Percentiles rank a stretch among this genome's conserved stretches.
These are phyloP conservation scores for Lentinula edodes DNA, from an alignment of 768 basidiomycete species.

Conservation along the genomic window DNA sequence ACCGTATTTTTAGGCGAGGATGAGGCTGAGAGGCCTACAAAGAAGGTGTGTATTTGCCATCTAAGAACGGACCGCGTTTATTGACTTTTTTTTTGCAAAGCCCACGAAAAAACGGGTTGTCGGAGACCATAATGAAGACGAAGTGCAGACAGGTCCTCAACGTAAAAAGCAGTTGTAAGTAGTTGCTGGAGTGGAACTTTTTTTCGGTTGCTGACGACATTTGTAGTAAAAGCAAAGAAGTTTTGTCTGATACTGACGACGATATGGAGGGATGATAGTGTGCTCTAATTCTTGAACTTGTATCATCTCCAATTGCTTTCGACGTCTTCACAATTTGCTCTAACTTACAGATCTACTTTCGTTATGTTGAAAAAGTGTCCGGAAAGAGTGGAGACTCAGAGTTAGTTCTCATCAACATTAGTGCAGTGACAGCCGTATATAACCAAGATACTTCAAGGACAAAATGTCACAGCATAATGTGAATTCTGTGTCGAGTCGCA, in stretches of 20 bases:
- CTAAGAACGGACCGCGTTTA: background rate
- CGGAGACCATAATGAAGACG: slow-evolving; percentile 75
- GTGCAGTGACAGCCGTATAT: too few species aligned
- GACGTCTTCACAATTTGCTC: background rate
- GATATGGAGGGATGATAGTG: slow-evolving; percentile 52
- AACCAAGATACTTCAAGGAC: slow-evolving; percentile 14
- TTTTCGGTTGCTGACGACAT: background rate
- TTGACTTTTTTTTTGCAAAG: background rate
- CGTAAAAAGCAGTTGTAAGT: slow-evolving; percentile 77
- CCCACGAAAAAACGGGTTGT: slow-evolving; percentile 68
- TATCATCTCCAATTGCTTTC: background rate
- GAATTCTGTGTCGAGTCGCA: slow-evolving; percentile 24
- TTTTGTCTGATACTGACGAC: slow-evolving; percentile 84
- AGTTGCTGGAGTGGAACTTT: background rate
- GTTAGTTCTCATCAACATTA: too few species aligned
- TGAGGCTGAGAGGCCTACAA: slow-evolving; percentile 54
- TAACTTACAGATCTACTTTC: background rate
- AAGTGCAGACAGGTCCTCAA: slow-evolving; percentile 43
- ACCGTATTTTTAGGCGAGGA: slow-evolving; percentile 70
- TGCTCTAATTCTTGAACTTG: background rate
- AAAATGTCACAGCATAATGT: slow-evolving; percentile 31
- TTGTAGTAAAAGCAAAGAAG: slow-evolving; percentile 81
- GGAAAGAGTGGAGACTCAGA: too few species aligned
- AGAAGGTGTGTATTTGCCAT: slow-evolving; percentile 47
- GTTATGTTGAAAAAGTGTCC: background rate